Conservation (phyloP, 352 stramenopile species). For the Phytophthora crassamura region DNA sequence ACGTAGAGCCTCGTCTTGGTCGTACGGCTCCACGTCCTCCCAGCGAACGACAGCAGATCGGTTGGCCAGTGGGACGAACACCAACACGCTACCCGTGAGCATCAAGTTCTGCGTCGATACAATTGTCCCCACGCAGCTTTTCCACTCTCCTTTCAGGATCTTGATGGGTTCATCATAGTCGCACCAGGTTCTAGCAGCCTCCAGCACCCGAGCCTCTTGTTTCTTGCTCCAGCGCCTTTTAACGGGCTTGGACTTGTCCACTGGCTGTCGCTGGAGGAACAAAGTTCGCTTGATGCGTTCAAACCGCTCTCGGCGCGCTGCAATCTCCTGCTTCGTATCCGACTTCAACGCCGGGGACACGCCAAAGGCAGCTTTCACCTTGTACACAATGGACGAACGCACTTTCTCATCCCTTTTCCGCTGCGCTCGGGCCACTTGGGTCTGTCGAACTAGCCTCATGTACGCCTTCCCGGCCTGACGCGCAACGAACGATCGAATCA, state of each 20-base stretch:
- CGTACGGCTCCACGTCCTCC: slow-evolving; percentile 54
- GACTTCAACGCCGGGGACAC: slow-evolving; percentile 53
- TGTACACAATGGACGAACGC: slow-evolving; percentile 50
- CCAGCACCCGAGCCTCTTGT: slow-evolving; percentile 39
- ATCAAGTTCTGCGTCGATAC: slow-evolving; percentile 76
- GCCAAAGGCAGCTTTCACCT: slow-evolving; percentile 46
- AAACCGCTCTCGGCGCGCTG: slow-evolving; percentile 36
- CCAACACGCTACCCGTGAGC: slow-evolving; percentile 58
- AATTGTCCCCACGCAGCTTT: slow-evolving; percentile 49
- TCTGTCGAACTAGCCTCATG: slow-evolving; percentile 61
- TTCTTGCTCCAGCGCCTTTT: slow-evolving; percentile 62
- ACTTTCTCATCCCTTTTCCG: slow-evolving; percentile 51
- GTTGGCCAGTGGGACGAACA: slow-evolving; percentile 66
- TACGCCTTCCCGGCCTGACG: slow-evolving; percentile 49
- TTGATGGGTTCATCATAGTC: slow-evolving; percentile 61
- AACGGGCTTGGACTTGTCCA: slow-evolving; percentile 16
- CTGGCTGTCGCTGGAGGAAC: slow-evolving; percentile 46
- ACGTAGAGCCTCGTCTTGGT: slow-evolving; percentile 52
- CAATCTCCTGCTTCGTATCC: slow-evolving; percentile 62
- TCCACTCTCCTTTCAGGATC: slow-evolving; percentile 56
- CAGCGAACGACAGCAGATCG: slow-evolving; percentile 62
- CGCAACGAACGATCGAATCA: slow-evolving; percentile 43
- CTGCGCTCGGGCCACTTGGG: slow-evolving; percentile 45
- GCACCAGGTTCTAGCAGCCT: slow-evolving; percentile 56
- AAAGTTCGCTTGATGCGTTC: slow-evolving; percentile 55